These are phyloP conservation scores for Dalbergia oliveri DNA, from an alignment of 306 rosid species.

Conservation along the genomic window DNA sequence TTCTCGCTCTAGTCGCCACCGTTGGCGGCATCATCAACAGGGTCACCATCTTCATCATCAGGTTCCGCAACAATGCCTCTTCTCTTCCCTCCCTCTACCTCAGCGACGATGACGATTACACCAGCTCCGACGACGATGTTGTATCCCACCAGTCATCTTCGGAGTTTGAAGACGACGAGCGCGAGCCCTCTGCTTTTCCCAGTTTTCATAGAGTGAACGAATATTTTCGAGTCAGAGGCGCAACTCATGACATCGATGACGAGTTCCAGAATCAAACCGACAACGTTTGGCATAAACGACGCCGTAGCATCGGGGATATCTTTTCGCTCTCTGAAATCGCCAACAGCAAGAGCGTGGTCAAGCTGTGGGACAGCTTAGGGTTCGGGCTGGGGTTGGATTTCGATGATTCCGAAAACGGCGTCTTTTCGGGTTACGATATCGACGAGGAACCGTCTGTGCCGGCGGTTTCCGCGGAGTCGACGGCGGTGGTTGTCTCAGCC, in stretches of 20 bases:
- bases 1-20: conserved; percentile 76
- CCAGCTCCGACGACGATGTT: conserved; percentile 42
- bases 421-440: conserved; percentile 46
- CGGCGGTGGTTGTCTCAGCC: conserved; percentile 55
- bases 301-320: conserved; percentile 57
- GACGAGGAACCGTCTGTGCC: conserved; percentile 10
- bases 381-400: conserved; percentile 61
- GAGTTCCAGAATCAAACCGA: conserved; percentile 29
- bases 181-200: conserved; percentile 25
- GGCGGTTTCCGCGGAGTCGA: conserved; percentile 42
- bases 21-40: conserved; percentile 64
- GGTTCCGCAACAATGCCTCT: conserved; percentile 44
- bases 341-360: conserved; percentile 73
- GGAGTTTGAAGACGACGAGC: conserved; percentile 50
- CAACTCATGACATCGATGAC: conserved; percentile 41
- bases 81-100: conserved; percentile 44
- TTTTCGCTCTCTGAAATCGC: conserved; percentile 72
- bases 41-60: conserved; percentile 57
- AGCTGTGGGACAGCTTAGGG: conserved; percentile 81
- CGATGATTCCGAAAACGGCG: conserved; percentile 46
- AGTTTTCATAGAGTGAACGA: conserved; percentile 42
- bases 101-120: conserved; percentile 43
- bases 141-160: conserved; percentile 43
- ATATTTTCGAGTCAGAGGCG: conserved; percentile 58
- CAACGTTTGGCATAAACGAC: conserved; percentile 42